These are phyloP conservation scores for Metarhizium sp. DNA, from an alignment of 2,329 filamentous ascomycete species.

Conservation along the genomic window DNA sequence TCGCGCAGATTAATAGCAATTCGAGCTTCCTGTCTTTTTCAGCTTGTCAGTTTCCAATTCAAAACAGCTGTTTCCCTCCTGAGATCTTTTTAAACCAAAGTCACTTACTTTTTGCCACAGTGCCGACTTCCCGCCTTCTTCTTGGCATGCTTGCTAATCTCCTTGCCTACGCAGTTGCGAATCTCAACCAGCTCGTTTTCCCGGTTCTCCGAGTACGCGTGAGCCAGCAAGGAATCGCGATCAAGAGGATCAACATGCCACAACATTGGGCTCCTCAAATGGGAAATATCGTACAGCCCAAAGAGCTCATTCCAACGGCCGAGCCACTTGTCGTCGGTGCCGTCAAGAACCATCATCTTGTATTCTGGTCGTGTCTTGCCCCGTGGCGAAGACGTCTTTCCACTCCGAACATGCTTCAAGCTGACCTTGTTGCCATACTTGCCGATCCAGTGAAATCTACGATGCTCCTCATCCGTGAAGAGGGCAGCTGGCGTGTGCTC, in stretches of 20 bases:
- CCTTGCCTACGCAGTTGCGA: slow-evolving; percentile 65
- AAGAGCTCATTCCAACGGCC: slow-evolving; percentile 63
- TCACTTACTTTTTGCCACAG: slow-evolving; percentile 33
- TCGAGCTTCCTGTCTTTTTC: slow-evolving; percentile 27
- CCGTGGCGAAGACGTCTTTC: slow-evolving; percentile 16
- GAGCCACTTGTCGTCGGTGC: slow-evolving; percentile 56
- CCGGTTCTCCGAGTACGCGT: slow-evolving; percentile 51
- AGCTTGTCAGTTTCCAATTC: not conserved
- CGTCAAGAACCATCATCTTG: slow-evolving; percentile 57
- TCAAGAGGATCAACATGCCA: slow-evolving; percentile 73
- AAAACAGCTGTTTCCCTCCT: not conserved
- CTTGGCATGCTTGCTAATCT: slow-evolving; percentile 70
- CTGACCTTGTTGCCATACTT: slow-evolving; percentile 52
- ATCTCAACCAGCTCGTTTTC: slow-evolving; percentile 61
- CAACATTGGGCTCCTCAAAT: slow-evolving; percentile 72
- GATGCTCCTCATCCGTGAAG: slow-evolving; percentile 76
- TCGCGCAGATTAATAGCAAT: slow-evolving; percentile 56
- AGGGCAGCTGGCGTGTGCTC: slow-evolving; percentile 68
- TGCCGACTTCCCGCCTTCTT: slow-evolving; percentile 40
- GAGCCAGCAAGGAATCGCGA: slow-evolving; percentile 62
- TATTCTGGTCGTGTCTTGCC: slow-evolving; percentile 15
- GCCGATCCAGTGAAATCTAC: slow-evolving; percentile 69
- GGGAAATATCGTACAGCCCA: slow-evolving; percentile 55
- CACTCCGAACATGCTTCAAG: slow-evolving; percentile 36
- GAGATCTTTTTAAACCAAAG: no score